A percentile compares a stretch with the other conserved stretches of the same genome.
phyloP scores from a whole-genome alignment of 2,329 filamentous ascomycete genomes.

The Ramichloridium luteum region DNA sequence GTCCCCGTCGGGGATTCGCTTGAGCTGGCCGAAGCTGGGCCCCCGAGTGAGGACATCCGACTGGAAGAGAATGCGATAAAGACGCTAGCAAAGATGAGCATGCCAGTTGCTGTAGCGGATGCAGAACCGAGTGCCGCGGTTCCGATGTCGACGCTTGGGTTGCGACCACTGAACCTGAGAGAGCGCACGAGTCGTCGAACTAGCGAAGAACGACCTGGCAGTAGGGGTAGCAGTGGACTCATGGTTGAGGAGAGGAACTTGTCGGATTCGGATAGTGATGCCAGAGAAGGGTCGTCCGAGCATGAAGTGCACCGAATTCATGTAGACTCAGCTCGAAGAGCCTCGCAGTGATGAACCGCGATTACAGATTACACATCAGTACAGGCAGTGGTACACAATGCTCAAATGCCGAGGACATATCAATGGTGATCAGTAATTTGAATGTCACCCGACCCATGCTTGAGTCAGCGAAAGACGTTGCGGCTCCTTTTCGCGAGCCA shows the following conservation, averaged over 20 bases:
- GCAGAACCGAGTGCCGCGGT: slow-evolving; percentile 20
- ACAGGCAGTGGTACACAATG: no score
- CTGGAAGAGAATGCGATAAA: slow-evolving; percentile 19
- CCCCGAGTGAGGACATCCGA: slow-evolving; percentile 5
- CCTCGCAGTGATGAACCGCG: no score
- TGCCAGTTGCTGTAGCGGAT: slow-evolving; percentile 27
- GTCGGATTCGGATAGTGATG: slow-evolving; percentile 27
- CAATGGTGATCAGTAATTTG: no score
- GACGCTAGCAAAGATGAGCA: slow-evolving; percentile 25
- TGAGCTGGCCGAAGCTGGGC: slow-evolving; percentile 2
- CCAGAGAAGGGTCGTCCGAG: slow-evolving; percentile 11
- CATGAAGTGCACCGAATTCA: no score
- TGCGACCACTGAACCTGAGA: slow-evolving; percentile 7
- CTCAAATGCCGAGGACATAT: no score
- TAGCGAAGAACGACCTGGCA: slow-evolving; percentile 24
- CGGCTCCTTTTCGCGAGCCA: no score
- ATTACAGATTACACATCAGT: no score
- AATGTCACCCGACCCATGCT: no score
- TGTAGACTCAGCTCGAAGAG: no score
- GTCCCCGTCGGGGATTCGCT: no score
- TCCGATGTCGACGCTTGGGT: slow-evolving; percentile 6
- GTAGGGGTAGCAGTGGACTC: slow-evolving; percentile 24
- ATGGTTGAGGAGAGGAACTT: slow-evolving; percentile 30
- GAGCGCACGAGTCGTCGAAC: slow-evolving; percentile 5
- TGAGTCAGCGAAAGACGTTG: no score